Evolutionary conservation across 768 basidiomycete species (phyloP).

Genomic region (Amanita pseudoporphyria): DNA sequence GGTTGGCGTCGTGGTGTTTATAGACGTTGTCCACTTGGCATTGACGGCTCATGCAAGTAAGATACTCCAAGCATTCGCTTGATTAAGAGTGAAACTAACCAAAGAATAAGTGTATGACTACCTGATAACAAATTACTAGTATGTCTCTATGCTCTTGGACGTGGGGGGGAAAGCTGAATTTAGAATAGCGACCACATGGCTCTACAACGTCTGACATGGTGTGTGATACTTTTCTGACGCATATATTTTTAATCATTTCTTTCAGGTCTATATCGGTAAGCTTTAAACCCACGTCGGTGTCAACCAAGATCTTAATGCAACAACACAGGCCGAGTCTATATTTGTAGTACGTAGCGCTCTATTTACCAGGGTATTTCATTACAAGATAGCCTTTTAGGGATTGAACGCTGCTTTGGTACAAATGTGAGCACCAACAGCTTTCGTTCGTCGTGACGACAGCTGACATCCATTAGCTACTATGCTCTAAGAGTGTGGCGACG

Average conservation of each 20-base stretch:
- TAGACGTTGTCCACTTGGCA: neutral
- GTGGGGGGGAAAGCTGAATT: neutral
- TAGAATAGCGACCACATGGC: neutral
- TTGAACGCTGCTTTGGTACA: neutral
- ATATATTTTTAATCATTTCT: too few species aligned
- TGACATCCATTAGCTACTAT: neutral
- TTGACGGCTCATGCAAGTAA: neutral
- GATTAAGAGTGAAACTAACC: neutral
- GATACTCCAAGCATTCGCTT: neutral
- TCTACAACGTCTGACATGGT: neutral
- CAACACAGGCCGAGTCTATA: neutral
- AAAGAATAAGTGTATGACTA: neutral
- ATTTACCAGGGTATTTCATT: neutral
- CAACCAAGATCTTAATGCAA: too few species aligned
- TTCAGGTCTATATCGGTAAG: too few species aligned
- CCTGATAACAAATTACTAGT: neutral
- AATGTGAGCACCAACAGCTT: neutral
- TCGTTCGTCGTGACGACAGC: neutral
- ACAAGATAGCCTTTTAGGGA: neutral
- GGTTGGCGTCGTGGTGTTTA: neutral
- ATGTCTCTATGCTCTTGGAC: neutral
- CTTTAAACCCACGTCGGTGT: too few species aligned
- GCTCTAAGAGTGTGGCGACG: neutral
- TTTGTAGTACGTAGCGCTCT: neutral
- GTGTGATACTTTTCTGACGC: too few species aligned